Evolutionary conservation across 352 stramenopile species (phyloP), one percentile per base, ranked within the genome.

Genomic region (Phytopythium mirpurense): DNA sequence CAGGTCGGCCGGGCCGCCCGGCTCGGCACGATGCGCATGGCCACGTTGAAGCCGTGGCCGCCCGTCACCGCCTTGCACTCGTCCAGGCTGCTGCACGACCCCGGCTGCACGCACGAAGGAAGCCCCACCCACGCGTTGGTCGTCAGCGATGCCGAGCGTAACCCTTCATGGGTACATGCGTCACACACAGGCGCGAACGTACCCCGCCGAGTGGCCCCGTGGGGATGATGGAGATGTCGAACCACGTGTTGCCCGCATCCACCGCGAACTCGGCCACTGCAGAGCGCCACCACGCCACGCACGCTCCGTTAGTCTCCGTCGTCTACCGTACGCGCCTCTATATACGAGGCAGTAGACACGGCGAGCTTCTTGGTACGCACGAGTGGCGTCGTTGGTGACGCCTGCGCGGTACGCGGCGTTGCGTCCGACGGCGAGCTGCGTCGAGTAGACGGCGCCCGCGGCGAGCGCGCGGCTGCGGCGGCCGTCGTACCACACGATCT

Each of bases 11-110:
- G 34, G 4, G 18, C 42, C 24, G 48, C 35, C 14, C 41, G 14
- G 24, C 46, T 44, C 9, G 75, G 75, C 2, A 62, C 56, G 51
- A 89, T 83, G 59, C 80, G 63, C 74, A 90, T 82, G 18, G 80
- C 58, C 15, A 68, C 61, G 57, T 90, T 90, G 71, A 76, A 90
- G 19, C 80, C 74, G n/a, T 62, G 57, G 45, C 78, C 71, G 15
- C 65, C 63, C 1, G 80, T 88, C 43, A 71, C 14, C 16, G 31
- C 5, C 63, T 83, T 81, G 71, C 80, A 90, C 1, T 78, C 67
- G 3, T 57, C 62, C 21, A 88, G 61, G 18, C 60, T 80, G n/a
- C 21, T 18, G 54, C 80, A 90, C 19, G 55, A 40, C 0, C 56
- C 64, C 40, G 77, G 76, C 74, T 88, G 38, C 7, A 32, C 29